Conservation (phyloP, 768 basidiomycete genomes). For the Thelephora ganbajun region DNA sequence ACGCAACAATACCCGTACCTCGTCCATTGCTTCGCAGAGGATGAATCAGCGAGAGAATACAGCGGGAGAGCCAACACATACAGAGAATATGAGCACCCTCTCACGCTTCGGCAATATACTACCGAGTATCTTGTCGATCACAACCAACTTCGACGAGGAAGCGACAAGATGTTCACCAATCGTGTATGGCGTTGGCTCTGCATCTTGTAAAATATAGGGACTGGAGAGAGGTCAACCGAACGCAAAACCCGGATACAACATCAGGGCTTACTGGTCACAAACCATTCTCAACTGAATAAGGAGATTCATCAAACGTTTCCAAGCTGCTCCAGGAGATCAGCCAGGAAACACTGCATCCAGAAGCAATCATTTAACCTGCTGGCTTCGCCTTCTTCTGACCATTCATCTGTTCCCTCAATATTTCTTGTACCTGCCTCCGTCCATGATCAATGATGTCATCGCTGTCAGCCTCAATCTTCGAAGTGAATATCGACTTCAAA, state of each 20-base stretch:
- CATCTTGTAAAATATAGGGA: slow-evolving; percentile 38
- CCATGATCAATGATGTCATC: slow-evolving; percentile 22
- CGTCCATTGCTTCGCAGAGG: slow-evolving; percentile 40
- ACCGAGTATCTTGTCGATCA: slow-evolving; percentile 42
- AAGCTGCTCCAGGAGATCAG: slow-evolving; percentile 23
- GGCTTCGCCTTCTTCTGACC: slow-evolving; percentile 12
- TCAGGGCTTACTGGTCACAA: slow-evolving; percentile 44
- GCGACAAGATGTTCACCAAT: slow-evolving; percentile 43
- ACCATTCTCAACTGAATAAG: slow-evolving; percentile 57
- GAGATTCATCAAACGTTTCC: slow-evolving; percentile 49
- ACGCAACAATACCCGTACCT: slow-evolving; percentile 16
- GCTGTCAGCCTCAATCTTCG: slow-evolving; percentile 11
- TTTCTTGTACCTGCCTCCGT: slow-evolving; percentile 24
- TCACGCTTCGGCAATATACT: slow-evolving; percentile 46
- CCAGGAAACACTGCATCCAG: too few relatives aligned
- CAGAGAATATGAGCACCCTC: slow-evolving; percentile 56
- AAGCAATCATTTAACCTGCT: too few relatives aligned
- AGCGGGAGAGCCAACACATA: slow-evolving; percentile 14
- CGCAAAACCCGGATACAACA: background rate
- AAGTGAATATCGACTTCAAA: slow-evolving; percentile 32
- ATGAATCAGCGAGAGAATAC: slow-evolving; percentile 2
- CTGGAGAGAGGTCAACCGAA: slow-evolving; percentile 16
- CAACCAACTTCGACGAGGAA: slow-evolving; percentile 40
- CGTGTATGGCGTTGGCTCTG: slow-evolving; percentile 32
- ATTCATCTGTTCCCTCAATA: slow-evolving; percentile 24